phyloP scores from a whole-genome alignment of 108 stramenopile genomes.

The Cyclotella baltica region DNA sequence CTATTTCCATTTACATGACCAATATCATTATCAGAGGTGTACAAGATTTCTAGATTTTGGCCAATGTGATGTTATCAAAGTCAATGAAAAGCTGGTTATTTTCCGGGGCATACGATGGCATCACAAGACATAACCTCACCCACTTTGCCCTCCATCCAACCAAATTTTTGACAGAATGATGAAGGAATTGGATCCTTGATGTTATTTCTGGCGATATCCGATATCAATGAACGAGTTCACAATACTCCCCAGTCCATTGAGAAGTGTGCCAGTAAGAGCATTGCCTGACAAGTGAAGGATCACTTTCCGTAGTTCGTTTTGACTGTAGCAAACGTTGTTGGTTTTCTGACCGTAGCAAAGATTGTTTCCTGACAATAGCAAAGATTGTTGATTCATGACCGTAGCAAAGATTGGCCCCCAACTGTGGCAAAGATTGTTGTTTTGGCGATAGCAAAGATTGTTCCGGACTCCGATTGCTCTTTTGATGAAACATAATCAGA shows the following conservation, averaged over 20 bases:
- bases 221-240: slow-evolving; percentile 51
- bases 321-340: too few species aligned
- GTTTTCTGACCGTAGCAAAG: too few species aligned
- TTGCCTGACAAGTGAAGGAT: slow-evolving; percentile 67
- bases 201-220: slow-evolving; percentile 50
- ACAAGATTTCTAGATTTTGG: slow-evolving; percentile 57
- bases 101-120: slow-evolving; percentile 76
- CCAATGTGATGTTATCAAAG: slow-evolving; percentile 60
- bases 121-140: slow-evolving; percentile 60
- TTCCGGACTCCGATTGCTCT: too few species aligned
- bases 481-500: slow-evolving; percentile 30
- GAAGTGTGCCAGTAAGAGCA: slow-evolving; percentile 64
- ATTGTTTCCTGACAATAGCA: too few species aligned
- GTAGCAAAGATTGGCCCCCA: too few species aligned
- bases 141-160: slow-evolving; percentile 67
- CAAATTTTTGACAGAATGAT: slow-evolving; percentile 39
- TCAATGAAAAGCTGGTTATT: slow-evolving; percentile 51
- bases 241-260: slow-evolving; percentile 41
- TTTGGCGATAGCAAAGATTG: too few species aligned
- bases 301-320: too few species aligned
- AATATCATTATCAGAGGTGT: slow-evolving; percentile 55
- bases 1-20: slow-evolving; percentile 55
- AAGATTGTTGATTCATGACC: too few species aligned
- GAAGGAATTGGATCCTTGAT: slow-evolving; percentile 43
- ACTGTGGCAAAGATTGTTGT: too few species aligned